Percentiles rank a stretch among this genome's conserved stretches.
These are phyloP conservation scores for Alternaria dauci DNA, from an alignment of 2,329 filamentous ascomycete genomes.

Conservation along the genomic window DNA sequence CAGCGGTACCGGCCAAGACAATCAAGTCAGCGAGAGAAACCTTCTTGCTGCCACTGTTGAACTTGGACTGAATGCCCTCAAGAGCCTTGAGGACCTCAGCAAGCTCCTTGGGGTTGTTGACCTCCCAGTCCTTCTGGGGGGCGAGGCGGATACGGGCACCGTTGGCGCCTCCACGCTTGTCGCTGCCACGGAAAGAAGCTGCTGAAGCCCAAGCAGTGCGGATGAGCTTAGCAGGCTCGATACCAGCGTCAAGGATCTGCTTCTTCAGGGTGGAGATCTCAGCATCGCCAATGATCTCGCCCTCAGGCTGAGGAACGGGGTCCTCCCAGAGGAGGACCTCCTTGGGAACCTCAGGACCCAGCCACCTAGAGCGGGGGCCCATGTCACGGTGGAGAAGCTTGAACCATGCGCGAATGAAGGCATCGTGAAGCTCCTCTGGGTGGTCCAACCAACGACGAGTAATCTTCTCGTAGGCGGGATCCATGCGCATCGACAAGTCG, in stretches of 20 bases:
- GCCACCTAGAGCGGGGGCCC: conserved; percentile 73
- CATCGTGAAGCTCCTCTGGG: conserved; percentile 72
- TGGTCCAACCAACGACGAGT: conserved; percentile 73
- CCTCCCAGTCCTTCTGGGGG: conserved; percentile 75
- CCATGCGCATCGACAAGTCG: conserved; percentile 75
- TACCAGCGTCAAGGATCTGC: conserved; percentile 69
- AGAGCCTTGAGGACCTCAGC: conserved; percentile 68
- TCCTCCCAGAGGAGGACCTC: conserved; percentile 80
- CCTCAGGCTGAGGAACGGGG: conserved; percentile 68
- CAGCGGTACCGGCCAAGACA: conserved; percentile 75
- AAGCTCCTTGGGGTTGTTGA: conserved; percentile 76
- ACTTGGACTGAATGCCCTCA: conserved; percentile 71
- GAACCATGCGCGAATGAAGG: conserved; percentile 80
- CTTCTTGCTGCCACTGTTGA: conserved; percentile 73
- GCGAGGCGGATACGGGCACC: conserved; percentile 78
- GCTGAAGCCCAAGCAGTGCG: conserved; percentile 53
- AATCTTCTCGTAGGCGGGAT: conserved; percentile 79
- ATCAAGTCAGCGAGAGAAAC: conserved; percentile 82
- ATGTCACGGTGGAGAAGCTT: conserved; percentile 84
- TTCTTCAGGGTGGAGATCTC: conserved; percentile 74
- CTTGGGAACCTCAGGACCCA: conserved; percentile 76
- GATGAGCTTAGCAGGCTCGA: conserved; percentile 69
- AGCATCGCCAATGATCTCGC: conserved; percentile 66
- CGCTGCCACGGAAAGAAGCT: conserved; percentile 61
- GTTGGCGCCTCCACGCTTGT: conserved; percentile 86